Evolutionary conservation across 2,329 filamentous ascomycete genomes (phyloP).

Genomic region (Fusarium piperis): DNA sequence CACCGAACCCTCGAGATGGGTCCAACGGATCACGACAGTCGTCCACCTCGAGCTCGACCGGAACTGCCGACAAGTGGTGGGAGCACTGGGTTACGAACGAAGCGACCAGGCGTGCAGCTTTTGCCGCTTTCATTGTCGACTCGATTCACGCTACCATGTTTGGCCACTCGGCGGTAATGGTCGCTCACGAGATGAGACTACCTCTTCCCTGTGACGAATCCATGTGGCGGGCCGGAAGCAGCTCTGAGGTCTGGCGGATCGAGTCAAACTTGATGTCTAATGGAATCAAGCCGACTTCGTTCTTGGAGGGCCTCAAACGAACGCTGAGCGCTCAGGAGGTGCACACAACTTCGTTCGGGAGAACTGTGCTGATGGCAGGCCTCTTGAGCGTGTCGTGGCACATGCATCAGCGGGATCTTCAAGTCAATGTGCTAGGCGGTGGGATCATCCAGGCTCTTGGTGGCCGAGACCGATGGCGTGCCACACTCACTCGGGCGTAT

Average conservation of each 20-base stretch:
- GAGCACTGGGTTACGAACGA: conserved; percentile 96
- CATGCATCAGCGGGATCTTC: conserved; percentile 94
- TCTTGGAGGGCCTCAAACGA: conserved; percentile 89
- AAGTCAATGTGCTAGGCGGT: conserved; percentile 82
- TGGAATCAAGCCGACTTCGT: conserved; percentile 84
- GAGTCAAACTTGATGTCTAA: conserved; percentile 83
- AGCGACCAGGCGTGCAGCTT: conserved; percentile 87
- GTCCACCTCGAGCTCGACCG: conserved; percentile 67
- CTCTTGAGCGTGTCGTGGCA: conserved; percentile 95
- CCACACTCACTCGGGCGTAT: conserved; percentile 85
- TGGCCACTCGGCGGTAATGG: conserved; percentile 96
- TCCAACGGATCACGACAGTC: conserved; percentile 67
- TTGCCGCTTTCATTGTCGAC: conserved; percentile 94
- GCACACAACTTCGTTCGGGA: conserved; percentile 90
- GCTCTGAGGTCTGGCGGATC: conserved; percentile 84
- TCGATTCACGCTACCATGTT: conserved; percentile 98
- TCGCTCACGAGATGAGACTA: conserved; percentile 92
- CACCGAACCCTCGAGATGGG: conserved; percentile 75
- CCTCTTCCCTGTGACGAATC: conserved; percentile 92
- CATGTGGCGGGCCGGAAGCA: conserved; percentile 90
- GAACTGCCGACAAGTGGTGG: conserved; percentile 91
- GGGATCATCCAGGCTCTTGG: conserved; percentile 82
- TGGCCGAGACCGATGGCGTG: conserved; percentile 90
- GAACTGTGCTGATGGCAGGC: conserved; percentile 93
- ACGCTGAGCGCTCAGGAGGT: conserved; percentile 88